A percentile compares a stretch with the other conserved stretches of the same genome.
Evolutionary conservation across 2,329 filamentous ascomycete species (phyloP).

Genomic region (Claviceps sp.): DNA sequence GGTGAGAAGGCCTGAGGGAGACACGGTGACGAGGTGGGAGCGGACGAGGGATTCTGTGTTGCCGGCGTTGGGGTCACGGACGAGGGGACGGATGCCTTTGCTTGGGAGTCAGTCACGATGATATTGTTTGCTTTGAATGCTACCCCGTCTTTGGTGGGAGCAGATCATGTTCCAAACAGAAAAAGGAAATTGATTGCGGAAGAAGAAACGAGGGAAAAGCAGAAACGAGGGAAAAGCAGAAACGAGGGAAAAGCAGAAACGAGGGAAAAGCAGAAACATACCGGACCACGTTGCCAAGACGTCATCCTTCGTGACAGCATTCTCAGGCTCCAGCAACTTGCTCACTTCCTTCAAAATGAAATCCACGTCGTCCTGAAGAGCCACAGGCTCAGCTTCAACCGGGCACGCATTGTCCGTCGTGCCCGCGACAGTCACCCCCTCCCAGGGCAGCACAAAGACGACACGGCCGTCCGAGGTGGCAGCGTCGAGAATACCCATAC

Average conservation of each 20-base stretch:
- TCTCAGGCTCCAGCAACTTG: constrained; percentile 62
- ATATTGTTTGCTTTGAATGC: too few relatives aligned
- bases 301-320: constrained; percentile 59
- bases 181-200: neutral
- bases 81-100: constrained; percentile 56
- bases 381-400: constrained; percentile 55
- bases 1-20: constrained; percentile 61
- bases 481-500: constrained; percentile 74
- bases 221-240: too few relatives aligned
- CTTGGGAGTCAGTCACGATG: neutral
- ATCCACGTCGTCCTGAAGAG: constrained; percentile 64
- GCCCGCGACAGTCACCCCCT: constrained; percentile 73
- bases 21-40: constrained; percentile 67
- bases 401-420: constrained; percentile 65
- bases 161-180: too few relatives aligned
- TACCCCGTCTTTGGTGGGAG: too few relatives aligned
- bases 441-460: constrained; percentile 79
- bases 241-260: neutral
- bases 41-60: constrained; percentile 75
- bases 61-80: constrained; percentile 67
- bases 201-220: neutral
- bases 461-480: constrained; percentile 74
- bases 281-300: constrained; percentile 74
- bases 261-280: constrained; percentile 19
- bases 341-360: constrained; percentile 72